Conservation (phyloP, 2,329 filamentous ascomycete species). For the Lachnum nothofagi region DNA sequence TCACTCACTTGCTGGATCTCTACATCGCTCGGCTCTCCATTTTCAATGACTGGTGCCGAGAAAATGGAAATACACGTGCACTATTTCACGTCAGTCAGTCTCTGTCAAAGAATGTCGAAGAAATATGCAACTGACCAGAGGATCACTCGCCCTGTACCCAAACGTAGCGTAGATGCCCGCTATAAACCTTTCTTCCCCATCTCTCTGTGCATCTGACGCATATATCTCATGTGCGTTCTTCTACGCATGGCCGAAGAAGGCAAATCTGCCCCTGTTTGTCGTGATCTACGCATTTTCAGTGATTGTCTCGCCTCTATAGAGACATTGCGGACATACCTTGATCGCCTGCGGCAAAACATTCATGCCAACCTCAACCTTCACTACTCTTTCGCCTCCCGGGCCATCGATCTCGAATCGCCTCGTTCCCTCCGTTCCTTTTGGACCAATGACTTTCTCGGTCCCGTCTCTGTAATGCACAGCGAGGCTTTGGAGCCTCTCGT, state of each 20-base stretch:
- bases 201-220: background rate
- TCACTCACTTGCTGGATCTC: background rate
- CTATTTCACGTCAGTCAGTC: background rate
- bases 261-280: constrained; percentile 8
- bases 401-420: constrained; percentile 11
- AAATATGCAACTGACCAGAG: background rate
- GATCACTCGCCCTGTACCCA: constrained; percentile 3
- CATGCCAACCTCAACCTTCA: constrained; percentile 14
- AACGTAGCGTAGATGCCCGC: constrained; percentile 13
- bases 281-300: constrained; percentile 7
- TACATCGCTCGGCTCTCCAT: background rate
- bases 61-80: constrained; percentile 7
- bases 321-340: constrained; percentile 4
- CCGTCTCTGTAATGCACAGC: constrained; percentile 7
- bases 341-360: constrained; percentile 14
- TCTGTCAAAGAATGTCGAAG: too few relatives aligned
- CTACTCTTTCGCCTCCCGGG: constrained; percentile 8
- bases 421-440: background rate
- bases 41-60: background rate
- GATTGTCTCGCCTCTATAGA: background rate
- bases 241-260: constrained; percentile 12
- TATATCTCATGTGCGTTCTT: constrained; percentile 11
- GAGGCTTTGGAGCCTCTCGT: constrained; percentile 3
- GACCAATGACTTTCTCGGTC: background rate
- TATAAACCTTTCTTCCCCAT: constrained; percentile 2